phyloP scores from a whole-genome alignment of 2,329 filamentous ascomycete genomes.

The Didymosphaeria variabile region DNA sequence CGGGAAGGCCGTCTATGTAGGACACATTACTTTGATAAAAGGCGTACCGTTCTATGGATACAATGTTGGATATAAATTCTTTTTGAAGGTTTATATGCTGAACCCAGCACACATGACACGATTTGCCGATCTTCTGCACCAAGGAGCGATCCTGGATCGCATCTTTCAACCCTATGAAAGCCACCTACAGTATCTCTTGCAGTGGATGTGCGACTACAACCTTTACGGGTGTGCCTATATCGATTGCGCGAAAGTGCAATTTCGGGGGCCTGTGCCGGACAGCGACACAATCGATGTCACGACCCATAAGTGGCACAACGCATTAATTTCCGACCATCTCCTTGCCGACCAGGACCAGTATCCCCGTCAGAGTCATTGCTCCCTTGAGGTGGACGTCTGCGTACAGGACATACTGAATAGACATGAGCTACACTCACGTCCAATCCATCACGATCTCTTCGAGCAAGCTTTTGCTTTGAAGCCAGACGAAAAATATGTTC shows the following conservation, averaged over 20 bases:
- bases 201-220: slow-evolving; percentile 99
- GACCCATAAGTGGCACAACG: slow-evolving; percentile 80
- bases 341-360: slow-evolving; percentile 71
- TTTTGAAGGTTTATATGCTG: slow-evolving; percentile 93
- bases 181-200: slow-evolving; percentile 88
- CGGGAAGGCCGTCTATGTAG: slow-evolving; percentile 77
- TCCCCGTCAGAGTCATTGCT: slow-evolving; percentile 84
- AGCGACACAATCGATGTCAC: slow-evolving; percentile 69
- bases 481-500: slow-evolving; percentile 80
- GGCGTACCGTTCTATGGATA: slow-evolving; percentile 96
- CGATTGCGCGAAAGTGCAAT: slow-evolving; percentile 73
- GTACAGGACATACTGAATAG: slow-evolving; percentile 90
- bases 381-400: slow-evolving; percentile 88
- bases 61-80: slow-evolving; percentile 88
- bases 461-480: slow-evolving; percentile 73
- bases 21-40: slow-evolving; percentile 90
- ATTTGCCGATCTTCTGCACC: slow-evolving; percentile 83
- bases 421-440: slow-evolving; percentile 75
- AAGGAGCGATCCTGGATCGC: slow-evolving; percentile 85
- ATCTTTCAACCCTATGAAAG: slow-evolving; percentile 92
- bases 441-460: slow-evolving; percentile 85
- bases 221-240: slow-evolving; percentile 93
- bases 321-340: slow-evolving; percentile 68
- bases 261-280: slow-evolving; percentile 78
- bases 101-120: slow-evolving; percentile 89